These are phyloP conservation scores for Waitea zeae DNA, from an alignment of 1,284 basidiomycete species.

Conservation along the genomic window DNA sequence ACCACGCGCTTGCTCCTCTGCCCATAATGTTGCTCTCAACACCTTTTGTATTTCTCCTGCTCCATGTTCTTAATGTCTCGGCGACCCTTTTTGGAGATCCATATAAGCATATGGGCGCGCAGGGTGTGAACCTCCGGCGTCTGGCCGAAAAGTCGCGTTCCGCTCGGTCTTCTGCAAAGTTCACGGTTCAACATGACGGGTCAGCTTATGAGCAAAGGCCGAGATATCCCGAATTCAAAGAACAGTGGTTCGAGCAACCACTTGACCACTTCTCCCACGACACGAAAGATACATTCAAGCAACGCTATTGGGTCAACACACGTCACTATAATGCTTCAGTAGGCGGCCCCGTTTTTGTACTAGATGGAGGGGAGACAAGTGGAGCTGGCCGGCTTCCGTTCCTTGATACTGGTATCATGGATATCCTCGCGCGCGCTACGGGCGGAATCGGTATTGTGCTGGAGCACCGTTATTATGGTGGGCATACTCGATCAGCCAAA, in stretches of 20 bases:
- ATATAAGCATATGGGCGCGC: constrained; percentile 12
- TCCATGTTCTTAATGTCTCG: too few species aligned
- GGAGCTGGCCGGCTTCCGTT: constrained; percentile 55
- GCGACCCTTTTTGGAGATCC: background rate
- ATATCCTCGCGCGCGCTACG: constrained; percentile 71
- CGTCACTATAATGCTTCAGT: constrained; percentile 59
- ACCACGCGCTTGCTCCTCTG: background rate
- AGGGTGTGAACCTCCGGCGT: constrained; percentile 25
- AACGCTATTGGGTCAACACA: constrained; percentile 84
- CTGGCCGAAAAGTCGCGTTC: constrained; percentile 10
- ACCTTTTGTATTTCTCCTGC: background rate
- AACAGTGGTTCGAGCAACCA: constrained; percentile 67
- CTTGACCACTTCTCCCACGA: constrained; percentile 58
- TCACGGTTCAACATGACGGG: constrained; percentile 1
- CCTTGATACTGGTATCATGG: constrained; percentile 71
- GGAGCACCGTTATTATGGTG: constrained; percentile 81
- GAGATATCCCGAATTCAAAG: constrained; percentile 29
- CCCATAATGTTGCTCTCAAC: background rate
- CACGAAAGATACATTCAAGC: constrained; percentile 37
- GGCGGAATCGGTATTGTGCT: constrained; percentile 78
- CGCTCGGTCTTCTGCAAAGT: constrained; percentile 4
- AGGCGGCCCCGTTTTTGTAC: constrained; percentile 62
- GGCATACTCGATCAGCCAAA: constrained; percentile 6
- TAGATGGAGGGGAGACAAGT: constrained; percentile 77
- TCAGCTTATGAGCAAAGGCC: constrained; percentile 6